phyloP scores from a whole-genome alignment of 176 grass and related monocot genomes.

The Elaeis guineensis region DNA sequence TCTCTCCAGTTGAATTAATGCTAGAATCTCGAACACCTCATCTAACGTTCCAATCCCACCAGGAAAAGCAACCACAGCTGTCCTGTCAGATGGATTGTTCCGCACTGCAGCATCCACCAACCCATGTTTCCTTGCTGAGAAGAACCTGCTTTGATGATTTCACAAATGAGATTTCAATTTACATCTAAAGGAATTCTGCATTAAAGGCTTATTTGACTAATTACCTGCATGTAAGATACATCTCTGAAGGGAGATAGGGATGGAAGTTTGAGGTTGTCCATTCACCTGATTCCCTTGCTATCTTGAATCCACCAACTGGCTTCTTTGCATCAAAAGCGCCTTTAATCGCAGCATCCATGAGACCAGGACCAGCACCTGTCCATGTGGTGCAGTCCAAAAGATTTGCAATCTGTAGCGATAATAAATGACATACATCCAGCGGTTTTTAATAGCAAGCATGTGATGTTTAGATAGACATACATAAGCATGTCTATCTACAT shows the following conservation, averaged over 20 bases:
- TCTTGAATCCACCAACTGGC: slow-evolving; percentile 65
- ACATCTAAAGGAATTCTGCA: too few relatives aligned
- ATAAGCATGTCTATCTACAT: too few relatives aligned
- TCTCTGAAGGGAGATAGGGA: slow-evolving; percentile 50
- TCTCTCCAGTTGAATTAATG: slow-evolving; percentile 65
- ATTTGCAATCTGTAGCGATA: slow-evolving; percentile 30
- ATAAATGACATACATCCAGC: too few relatives aligned
- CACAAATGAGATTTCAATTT: not conserved
- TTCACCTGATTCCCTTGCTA: slow-evolving; percentile 63
- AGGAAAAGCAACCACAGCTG: slow-evolving; percentile 46
- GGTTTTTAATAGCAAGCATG: too few relatives aligned
- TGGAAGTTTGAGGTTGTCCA: slow-evolving; percentile 74
- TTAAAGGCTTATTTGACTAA: not conserved
- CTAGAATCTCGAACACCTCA: slow-evolving; percentile 77
- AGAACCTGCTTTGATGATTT: slow-evolving; percentile 49
- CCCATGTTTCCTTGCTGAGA: slow-evolving; percentile 84
- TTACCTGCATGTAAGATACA: slow-evolving; percentile 85
- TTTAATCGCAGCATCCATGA: slow-evolving; percentile 71
- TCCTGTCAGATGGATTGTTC: slow-evolving; percentile 35
- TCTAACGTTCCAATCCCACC: slow-evolving; percentile 74
- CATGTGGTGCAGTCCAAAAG: slow-evolving; percentile 81
- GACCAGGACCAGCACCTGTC: slow-evolving; percentile 61
- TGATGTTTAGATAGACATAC: too few relatives aligned
- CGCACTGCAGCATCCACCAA: slow-evolving; percentile 68
- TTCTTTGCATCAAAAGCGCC: slow-evolving; percentile 62